A percentile compares a stretch with the other conserved stretches of the same genome.
Evolutionary conservation across 805 yeast species (phyloP).

Genomic region (Cyberlindnera mycetangii): DNA sequence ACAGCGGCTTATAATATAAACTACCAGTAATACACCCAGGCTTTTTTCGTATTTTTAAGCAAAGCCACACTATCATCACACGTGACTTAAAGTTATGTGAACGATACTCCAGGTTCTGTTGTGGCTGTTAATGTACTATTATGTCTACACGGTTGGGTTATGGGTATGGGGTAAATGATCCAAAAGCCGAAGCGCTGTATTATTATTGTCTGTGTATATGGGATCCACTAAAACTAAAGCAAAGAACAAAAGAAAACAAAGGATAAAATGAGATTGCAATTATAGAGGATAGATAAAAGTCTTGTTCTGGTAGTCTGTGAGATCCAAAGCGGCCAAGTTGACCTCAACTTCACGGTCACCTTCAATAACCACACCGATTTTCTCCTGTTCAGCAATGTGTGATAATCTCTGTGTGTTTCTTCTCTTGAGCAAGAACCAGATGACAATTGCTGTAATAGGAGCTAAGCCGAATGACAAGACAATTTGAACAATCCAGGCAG

Average conservation of each 20-base stretch:
- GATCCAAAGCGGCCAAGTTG: slow-evolving; percentile 42
- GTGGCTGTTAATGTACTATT: neutral
- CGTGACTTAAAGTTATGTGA: no score
- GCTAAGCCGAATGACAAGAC: slow-evolving; percentile 47
- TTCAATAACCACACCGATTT: slow-evolving; percentile 31
- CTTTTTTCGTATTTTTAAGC: no score
- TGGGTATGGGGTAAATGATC: neutral
- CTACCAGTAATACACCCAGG: no score
- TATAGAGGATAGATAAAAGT: slow-evolving; percentile 46
- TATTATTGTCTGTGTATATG: no score
- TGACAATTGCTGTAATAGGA: slow-evolving; percentile 41
- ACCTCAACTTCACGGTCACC: slow-evolving; percentile 34
- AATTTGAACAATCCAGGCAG: slow-evolving; percentile 55
- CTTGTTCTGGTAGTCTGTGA: slow-evolving; percentile 51
- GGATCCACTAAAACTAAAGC: neutral
- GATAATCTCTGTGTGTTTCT: slow-evolving; percentile 43
- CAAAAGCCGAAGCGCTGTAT: neutral
- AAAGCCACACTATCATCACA: neutral
- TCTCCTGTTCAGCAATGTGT: slow-evolving; percentile 16
- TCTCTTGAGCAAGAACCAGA: slow-evolving; percentile 41
- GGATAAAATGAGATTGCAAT: neutral
- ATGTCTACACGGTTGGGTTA: neutral
- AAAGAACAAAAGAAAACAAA: neutral
- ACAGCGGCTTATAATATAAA: no score
- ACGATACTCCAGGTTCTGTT: no score